These are phyloP conservation scores for Amanita muscaria DNA, from an alignment of 768 basidiomycete species.

Conservation along the genomic window DNA sequence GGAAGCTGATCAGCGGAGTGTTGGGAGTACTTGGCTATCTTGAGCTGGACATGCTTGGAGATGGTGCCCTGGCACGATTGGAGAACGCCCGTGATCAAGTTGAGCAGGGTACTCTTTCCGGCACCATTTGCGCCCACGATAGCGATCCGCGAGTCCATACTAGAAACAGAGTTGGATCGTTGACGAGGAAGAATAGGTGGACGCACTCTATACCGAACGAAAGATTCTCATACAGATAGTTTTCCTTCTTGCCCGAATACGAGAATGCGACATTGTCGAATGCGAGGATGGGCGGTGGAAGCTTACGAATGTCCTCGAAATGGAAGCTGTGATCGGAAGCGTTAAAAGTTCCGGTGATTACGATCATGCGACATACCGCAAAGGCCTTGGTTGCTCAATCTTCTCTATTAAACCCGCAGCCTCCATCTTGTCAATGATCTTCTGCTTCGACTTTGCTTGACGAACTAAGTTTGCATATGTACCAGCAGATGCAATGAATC, in stretches of 20 bases:
- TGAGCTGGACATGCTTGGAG: conserved; percentile 81
- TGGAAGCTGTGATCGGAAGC: conserved; percentile 48
- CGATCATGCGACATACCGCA: conserved; percentile 32
- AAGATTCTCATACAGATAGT: conserved; percentile 81
- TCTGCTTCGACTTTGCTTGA: conserved; percentile 99
- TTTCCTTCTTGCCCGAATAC: conserved; percentile 83
- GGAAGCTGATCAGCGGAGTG: conserved; percentile 98
- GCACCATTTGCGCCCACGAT: conserved; percentile 92
- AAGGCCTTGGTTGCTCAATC: conserved; percentile 61
- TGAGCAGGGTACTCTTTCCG: conserved; percentile 85
- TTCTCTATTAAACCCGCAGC: conserved; percentile 95
- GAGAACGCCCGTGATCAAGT: conserved; percentile 78
- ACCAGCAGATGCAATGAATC: conserved; percentile 99
- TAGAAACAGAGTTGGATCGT: conserved; percentile 54
- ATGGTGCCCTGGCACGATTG: conserved; percentile 81
- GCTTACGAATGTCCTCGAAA: conserved; percentile 89
- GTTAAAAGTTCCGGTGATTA: neutral
- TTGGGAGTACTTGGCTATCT: conserved; percentile 97
- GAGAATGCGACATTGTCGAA: conserved; percentile 93
- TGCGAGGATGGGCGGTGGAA: conserved; percentile 96
- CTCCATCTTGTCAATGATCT: conserved; percentile 99
- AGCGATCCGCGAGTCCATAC: conserved; percentile 86
- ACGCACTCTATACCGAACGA: conserved; percentile 67
- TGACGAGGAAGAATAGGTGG: conserved; percentile 29
- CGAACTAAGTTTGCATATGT: conserved; percentile 98